Evolutionary conservation across 371 early-diverging fungal genomes (phyloP).

Genomic region (Saksenaea vasiformis): DNA sequence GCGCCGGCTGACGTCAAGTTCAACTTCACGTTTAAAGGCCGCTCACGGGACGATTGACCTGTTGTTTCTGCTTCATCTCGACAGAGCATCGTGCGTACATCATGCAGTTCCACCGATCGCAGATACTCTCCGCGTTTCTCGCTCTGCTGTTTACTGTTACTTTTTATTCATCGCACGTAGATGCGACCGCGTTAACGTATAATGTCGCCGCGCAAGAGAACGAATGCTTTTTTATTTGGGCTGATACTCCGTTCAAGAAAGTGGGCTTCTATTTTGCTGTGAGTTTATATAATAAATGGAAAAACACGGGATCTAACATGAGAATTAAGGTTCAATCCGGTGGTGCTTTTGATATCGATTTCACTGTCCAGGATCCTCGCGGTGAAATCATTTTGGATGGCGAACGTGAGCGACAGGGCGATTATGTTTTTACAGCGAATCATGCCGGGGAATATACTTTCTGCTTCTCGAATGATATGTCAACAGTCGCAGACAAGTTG

Average conservation of each 20-base stretch:
- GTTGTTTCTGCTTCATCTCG: background rate
- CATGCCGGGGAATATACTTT: conserved; percentile 86
- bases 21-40: background rate
- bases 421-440: conserved; percentile 85
- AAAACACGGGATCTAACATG: background rate
- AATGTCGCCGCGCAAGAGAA: conserved; percentile 86
- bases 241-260: conserved; percentile 78
- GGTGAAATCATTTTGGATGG: conserved; percentile 65
- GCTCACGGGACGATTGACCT: background rate
- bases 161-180: conserved; percentile 2
- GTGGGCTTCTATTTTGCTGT: conserved; percentile 96
- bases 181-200: conserved; percentile 80
- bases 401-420: conserved; percentile 86
- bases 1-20: background rate
- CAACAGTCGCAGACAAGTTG: conserved; percentile 88
- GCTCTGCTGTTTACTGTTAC: background rate
- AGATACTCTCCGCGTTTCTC: background rate
- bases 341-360: conserved; percentile 92
- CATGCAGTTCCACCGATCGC: background rate
- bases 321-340: conserved; percentile 82
- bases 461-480: conserved; percentile 91
- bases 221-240: conserved; percentile 76
- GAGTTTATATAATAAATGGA: conserved; percentile 35
- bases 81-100: background rate
- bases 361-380: conserved; percentile 73